These are phyloP conservation scores for Rauvolfia tetraphylla DNA, from an alignment of 257 asterid species.

Conservation along the genomic window DNA sequence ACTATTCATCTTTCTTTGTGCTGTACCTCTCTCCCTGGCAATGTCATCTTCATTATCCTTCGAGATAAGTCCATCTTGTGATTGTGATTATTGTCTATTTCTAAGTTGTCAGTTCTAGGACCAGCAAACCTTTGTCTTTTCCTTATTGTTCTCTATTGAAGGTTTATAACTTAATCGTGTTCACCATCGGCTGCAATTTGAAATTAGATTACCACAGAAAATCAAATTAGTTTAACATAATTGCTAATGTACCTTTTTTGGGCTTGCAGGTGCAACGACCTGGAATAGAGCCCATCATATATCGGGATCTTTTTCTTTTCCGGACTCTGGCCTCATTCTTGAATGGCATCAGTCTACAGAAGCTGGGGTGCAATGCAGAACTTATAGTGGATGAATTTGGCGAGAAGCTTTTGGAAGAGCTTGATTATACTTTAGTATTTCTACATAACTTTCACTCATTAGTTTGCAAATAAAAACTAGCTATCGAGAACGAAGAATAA, in stretches of 20 bases:
- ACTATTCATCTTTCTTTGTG: constrained; percentile 4
- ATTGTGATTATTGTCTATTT: background rate
- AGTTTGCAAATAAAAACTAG: background rate
- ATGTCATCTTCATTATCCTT: background rate
- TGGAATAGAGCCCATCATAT: constrained; percentile 92
- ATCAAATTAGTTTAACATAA: background rate
- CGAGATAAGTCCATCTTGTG: background rate
- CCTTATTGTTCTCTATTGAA: background rate
- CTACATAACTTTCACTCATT: background rate
- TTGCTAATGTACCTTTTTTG: constrained; percentile 5
- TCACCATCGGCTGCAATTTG: background rate
- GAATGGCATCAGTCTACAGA: constrained; percentile 92
- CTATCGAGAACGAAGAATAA: background rate
- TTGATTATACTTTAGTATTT: constrained; percentile 86
- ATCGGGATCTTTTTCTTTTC: constrained; percentile 93
- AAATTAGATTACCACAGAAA: background rate
- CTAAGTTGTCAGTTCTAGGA: background rate
- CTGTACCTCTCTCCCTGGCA: background rate
- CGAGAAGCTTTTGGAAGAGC: constrained; percentile 98
- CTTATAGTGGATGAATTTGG: constrained; percentile 98
- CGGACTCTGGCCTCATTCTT: constrained; percentile 97
- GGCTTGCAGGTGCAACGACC: constrained; percentile 90
- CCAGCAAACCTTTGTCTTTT: background rate
- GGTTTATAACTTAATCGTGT: background rate
- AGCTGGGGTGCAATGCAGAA: constrained; percentile 95